Evolutionary conservation across 371 early-diverging fungal species (phyloP).

Genomic region (Ordospora colligata): DNA sequence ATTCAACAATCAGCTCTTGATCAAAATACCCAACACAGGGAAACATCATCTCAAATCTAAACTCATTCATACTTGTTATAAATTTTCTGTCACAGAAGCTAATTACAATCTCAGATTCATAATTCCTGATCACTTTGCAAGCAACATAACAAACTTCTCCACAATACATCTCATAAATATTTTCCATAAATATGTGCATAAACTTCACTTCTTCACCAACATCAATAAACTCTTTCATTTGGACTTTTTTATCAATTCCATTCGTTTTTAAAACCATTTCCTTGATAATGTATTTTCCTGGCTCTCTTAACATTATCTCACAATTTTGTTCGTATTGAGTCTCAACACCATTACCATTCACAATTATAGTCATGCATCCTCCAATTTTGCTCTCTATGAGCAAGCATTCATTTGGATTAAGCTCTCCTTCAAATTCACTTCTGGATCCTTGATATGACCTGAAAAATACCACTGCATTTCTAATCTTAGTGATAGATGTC

Average conservation of each 20-base stretch:
- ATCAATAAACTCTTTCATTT: neutral
- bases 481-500: no score
- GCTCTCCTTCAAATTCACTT: neutral
- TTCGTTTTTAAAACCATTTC: neutral
- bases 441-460: neutral
- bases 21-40: neutral
- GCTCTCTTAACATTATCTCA: neutral
- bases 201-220: neutral
- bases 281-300: neutral
- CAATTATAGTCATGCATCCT: neutral
- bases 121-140: neutral
- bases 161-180: neutral
- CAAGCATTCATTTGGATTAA: neutral
- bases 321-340: neutral
- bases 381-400: neutral
- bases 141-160: neutral
- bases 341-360: neutral
- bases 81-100: neutral
- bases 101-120: neutral
- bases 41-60: neutral
- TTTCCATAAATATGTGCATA: neutral
- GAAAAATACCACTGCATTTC: neutral
- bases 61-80: neutral
- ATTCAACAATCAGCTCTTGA: neutral
- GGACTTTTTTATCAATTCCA: neutral